Conservation (phyloP, 2,329 filamentous ascomycete species). For the Colletotrichum sp. region DNA sequence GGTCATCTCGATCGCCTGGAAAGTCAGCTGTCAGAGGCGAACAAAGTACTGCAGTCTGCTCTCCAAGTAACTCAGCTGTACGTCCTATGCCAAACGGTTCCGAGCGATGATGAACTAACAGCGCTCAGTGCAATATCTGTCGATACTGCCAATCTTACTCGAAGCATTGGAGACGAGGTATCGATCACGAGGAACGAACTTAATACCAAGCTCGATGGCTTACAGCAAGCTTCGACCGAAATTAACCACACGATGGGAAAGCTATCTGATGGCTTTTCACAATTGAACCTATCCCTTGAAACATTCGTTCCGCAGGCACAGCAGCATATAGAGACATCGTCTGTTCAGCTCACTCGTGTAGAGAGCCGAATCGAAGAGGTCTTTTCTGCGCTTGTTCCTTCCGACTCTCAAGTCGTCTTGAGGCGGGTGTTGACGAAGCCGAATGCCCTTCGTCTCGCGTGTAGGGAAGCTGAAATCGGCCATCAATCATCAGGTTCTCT, state of each 20-base stretch:
- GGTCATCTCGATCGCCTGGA: background rate
- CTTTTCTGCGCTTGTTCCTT: too few species aligned
- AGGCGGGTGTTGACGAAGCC: too few species aligned
- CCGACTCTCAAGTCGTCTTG: accelerated
- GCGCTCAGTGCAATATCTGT: background rate
- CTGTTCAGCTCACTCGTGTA: accelerated
- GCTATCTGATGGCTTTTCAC: accelerated
- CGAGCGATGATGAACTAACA: background rate
- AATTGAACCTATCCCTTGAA: accelerated
- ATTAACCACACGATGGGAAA: accelerated
- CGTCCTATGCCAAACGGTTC: accelerated
- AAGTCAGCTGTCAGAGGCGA: background rate
- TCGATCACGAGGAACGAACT: background rate
- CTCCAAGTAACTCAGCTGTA: background rate
- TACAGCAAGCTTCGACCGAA: accelerated
- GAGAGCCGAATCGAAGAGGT: too few species aligned
- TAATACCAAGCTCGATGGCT: accelerated
- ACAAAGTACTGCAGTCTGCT: background rate
- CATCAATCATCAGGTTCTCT: accelerated
- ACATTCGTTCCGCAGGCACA: background rate
- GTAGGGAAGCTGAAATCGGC: too few species aligned
- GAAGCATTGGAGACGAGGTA: background rate
- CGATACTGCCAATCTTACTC: background rate
- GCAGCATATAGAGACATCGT: accelerated
- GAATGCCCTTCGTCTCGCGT: too few species aligned